Evolutionary conservation across 2,329 filamentous ascomycete genomes (phyloP), one percentile per base, ranked within the genome.

Genomic region (Cladobotryum protrusum): DNA sequence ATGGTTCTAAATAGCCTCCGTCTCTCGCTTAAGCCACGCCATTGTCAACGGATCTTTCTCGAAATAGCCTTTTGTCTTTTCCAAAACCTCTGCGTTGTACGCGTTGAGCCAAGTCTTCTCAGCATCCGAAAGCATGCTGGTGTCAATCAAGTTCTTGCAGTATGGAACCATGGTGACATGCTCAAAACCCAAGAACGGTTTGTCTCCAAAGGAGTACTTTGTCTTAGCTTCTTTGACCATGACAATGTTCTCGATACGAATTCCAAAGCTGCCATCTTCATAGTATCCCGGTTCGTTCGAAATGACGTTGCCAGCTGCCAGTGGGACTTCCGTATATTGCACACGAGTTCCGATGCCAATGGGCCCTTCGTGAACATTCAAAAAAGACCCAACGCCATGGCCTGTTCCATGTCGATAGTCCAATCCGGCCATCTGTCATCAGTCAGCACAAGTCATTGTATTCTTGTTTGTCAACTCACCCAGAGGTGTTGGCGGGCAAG

Each of bases 211-310:
- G 34, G 84, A 82, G 68, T 95, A 80, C 54, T 85, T 84, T 4
- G 92, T 96, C 68, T 91, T 76, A n/a, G 87, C 85, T 65, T 96
- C 90, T 57, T 81, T 86, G 29, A 95, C 89, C 76, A 97, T 86
- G 56, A 95, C 82, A 61, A 99, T 83, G 66, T 99, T 99, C 70
- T 99, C 93, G 61, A 96, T 96, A 15, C 93, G 86, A 58, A 99
- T 93, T 15, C 93, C 93, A 63, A 95, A 99, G 36, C 83, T 83
- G 43, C 90, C 92, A 61, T 99, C 93, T 67, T 97, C 91, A 66
- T 99, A 99, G 72, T 91, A 99, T 29, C 93, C 93, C 2, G 93
- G 93, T 68, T 99, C 90, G 61, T 96, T 90, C 2, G 92, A 97
- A 47, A 97, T 82, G 37, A 99, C 92, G 61, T 99, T 96, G 41